These are phyloP conservation scores for Calonectria pseudoreteaudii DNA, from an alignment of 2,329 filamentous ascomycete species.

Conservation along the genomic window DNA sequence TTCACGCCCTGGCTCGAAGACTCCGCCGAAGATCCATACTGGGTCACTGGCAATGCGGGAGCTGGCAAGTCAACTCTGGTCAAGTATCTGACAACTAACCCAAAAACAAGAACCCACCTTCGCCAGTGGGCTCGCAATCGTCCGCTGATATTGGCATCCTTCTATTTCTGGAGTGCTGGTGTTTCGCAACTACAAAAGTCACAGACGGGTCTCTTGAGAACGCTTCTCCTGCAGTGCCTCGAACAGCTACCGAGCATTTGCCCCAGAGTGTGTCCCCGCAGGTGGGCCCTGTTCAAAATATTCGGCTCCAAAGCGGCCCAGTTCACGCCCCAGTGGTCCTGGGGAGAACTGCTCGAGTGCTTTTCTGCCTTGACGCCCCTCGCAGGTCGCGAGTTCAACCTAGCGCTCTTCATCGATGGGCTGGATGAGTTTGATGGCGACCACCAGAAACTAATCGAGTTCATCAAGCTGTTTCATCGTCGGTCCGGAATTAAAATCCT, in stretches of 20 bases:
- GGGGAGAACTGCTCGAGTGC: conserved; percentile 17
- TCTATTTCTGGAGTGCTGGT: conserved; percentile 33
- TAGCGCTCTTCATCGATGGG: conserved; percentile 10
- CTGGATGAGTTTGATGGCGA: conserved; percentile 16
- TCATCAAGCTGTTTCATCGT: background rate
- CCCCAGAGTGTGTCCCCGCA: background rate
- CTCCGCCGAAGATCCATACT: conserved; percentile 8
- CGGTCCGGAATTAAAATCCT: background rate
- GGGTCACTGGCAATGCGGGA: conserved; percentile 29
- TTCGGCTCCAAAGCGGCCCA: conserved; percentile 1
- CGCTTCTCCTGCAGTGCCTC: conserved; percentile 20
- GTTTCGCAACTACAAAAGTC: conserved; percentile 3
- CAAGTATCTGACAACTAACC: background rate
- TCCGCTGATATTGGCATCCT: background rate
- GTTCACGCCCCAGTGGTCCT: background rate
- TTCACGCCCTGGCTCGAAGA: conserved; percentile 24
- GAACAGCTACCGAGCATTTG: background rate
- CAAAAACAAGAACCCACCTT: background rate
- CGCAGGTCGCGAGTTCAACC: background rate
- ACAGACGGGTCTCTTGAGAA: background rate
- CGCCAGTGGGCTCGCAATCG: background rate
- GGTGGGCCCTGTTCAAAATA: background rate
- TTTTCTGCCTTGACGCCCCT: background rate
- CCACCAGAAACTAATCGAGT: background rate
- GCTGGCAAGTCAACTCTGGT: conserved; percentile 16